Evolutionary conservation across 495 filamentous ascomycete genomes (phyloP).

Genomic region (Aspergillus cristatus): DNA sequence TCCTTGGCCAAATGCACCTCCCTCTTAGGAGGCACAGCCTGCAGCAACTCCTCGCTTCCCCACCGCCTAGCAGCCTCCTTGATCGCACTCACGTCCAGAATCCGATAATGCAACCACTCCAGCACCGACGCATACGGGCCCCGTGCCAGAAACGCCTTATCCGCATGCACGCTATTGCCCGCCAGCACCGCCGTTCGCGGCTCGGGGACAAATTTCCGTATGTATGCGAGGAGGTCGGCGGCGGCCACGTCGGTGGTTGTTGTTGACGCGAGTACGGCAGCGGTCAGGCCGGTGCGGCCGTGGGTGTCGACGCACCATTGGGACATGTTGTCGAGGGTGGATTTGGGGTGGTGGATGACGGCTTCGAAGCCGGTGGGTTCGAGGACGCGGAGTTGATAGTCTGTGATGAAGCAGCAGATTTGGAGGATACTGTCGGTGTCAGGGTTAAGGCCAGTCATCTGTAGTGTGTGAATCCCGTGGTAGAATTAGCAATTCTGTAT

Average conservation of each 20-base stretch:
- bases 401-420: conserved; percentile 89
- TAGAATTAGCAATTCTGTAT: not conserved
- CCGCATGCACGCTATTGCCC: conserved; percentile 87
- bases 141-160: conserved; percentile 71
- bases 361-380: conserved; percentile 71
- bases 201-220: conserved; percentile 58
- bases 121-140: conserved; percentile 63
- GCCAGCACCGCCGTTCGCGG: conserved; percentile 62
- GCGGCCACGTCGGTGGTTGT: conserved; percentile 67
- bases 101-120: conserved; percentile 75
- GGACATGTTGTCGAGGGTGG: conserved; percentile 66
- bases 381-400: conserved; percentile 63
- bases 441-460: conserved; percentile 92
- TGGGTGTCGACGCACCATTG: conserved; percentile 59
- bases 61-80: conserved; percentile 85
- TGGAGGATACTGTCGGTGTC: conserved; percentile 78
- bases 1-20: conserved; percentile 71
- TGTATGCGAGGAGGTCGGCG: conserved; percentile 63
- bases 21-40: conserved; percentile 58
- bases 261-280: conserved; percentile 62
- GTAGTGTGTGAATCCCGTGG: not conserved
- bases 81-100: conserved; percentile 82
- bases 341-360: conserved; percentile 65
- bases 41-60: conserved; percentile 52
- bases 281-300: conserved; percentile 67